phyloP scores from a whole-genome alignment of 2,329 filamentous ascomycete genomes.

The Metarhizium guizhouense region DNA sequence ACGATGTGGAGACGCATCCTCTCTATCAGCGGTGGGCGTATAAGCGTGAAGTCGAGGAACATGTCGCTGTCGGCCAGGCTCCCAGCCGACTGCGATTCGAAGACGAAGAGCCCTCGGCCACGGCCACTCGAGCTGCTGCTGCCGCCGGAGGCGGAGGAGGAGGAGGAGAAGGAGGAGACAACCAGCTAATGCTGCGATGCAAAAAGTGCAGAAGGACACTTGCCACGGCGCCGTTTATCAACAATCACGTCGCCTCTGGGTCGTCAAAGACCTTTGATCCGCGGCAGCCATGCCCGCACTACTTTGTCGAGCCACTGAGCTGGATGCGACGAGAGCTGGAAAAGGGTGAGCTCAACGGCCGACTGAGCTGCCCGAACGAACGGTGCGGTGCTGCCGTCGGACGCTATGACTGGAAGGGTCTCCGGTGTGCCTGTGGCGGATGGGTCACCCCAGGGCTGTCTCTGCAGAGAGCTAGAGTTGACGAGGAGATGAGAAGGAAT shows the following conservation, averaged over 20 bases:
- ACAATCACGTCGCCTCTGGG: slow-evolving; percentile 41
- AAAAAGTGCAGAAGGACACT: slow-evolving; percentile 76
- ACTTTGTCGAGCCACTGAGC: slow-evolving; percentile 83
- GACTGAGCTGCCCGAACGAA: slow-evolving; percentile 69
- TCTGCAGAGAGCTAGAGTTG: slow-evolving; percentile 71
- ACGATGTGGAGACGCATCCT: slow-evolving; percentile 54
- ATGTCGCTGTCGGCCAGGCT: slow-evolving; percentile 64
- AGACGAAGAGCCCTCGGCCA: slow-evolving; percentile 46
- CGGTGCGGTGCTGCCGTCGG: slow-evolving; percentile 79
- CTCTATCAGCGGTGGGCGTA: slow-evolving; percentile 68
- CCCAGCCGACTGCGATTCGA: slow-evolving; percentile 79
- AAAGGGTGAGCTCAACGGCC: slow-evolving; percentile 71
- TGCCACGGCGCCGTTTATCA: slow-evolving; percentile 51
- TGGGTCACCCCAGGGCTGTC: slow-evolving; percentile 92
- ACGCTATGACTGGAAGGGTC: slow-evolving; percentile 92
- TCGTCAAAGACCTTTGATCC: slow-evolving; percentile 2
- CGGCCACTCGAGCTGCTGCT: background rate
- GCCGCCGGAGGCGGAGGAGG: too few relatives aligned
- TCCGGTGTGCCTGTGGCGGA: slow-evolving; percentile 81
- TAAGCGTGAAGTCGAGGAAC: slow-evolving; percentile 44
- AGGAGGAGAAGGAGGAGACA: slow-evolving; percentile 3
- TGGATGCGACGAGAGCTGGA: slow-evolving; percentile 90
- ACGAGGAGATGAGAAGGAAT: slow-evolving; percentile 45
- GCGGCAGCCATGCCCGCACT: slow-evolving; percentile 57
- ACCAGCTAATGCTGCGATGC: slow-evolving; percentile 53